Conservation (phyloP, 2,329 filamentous ascomycete species). For the Colletotrichum cereale region DNA sequence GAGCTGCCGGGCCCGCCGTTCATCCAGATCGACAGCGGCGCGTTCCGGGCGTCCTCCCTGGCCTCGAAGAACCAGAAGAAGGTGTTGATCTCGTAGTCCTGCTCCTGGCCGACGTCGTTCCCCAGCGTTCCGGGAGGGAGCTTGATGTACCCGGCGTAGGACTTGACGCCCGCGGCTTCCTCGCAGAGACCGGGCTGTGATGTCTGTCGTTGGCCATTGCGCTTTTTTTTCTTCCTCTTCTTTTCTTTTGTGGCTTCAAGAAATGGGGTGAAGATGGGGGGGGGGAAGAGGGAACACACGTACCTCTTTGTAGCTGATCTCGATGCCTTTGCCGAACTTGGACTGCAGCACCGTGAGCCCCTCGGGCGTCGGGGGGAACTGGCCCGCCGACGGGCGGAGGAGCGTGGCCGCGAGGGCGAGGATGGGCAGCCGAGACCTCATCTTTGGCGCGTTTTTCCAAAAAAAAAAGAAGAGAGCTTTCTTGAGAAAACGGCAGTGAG, state of each 20-base stretch:
- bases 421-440: background rate
- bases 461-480: too few relatives aligned
- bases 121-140: constrained; percentile 55
- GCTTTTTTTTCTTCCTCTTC: background rate
- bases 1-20: constrained; percentile 71
- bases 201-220: background rate
- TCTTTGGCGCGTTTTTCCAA: background rate
- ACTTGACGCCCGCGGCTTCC: constrained; percentile 69
- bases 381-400: constrained; percentile 38
- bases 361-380: constrained; percentile 44
- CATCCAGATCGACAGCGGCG: constrained; percentile 66
- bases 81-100: constrained; percentile 59
- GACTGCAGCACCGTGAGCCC: constrained; percentile 62
- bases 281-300: constrained; percentile 40
- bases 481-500: too few relatives aligned
- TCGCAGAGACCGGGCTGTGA: constrained; percentile 64
- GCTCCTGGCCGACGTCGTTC: constrained; percentile 53
- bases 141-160: constrained; percentile 71
- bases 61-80: constrained; percentile 55
- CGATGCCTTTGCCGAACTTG: constrained; percentile 68
- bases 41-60: constrained; percentile 44
- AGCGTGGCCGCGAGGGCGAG: constrained; percentile 46
- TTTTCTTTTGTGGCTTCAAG: too few relatives aligned
- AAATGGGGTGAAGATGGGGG: too few relatives aligned
- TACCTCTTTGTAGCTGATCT: constrained; percentile 69